Conservation (phyloP, 345 rosid species). For the Gossypium stocksii region DNA sequence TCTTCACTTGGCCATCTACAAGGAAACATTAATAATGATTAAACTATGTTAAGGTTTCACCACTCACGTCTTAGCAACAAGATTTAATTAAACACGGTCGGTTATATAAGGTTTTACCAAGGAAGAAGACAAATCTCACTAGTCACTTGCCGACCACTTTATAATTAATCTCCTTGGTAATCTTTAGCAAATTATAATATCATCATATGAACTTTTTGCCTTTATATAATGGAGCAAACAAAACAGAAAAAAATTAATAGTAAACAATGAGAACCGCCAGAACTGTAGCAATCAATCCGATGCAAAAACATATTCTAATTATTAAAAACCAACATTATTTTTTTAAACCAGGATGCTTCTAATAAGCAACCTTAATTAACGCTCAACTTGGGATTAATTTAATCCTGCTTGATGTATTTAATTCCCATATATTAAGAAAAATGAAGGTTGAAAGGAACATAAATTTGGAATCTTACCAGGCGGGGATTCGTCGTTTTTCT, state of each 20-base stretch:
- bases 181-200: background rate
- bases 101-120: background rate
- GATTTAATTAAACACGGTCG: conserved; percentile 6
- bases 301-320: background rate
- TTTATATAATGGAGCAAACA: background rate
- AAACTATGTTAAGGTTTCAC: conserved; percentile 1
- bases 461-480: conserved; percentile 54
- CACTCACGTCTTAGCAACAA: background rate
- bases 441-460: background rate
- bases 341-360: conserved; percentile 6
- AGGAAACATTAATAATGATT: background rate
- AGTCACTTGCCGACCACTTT: background rate
- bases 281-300: background rate
- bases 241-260: background rate
- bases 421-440: conserved; percentile 3
- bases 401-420: background rate
- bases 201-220: background rate
- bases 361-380: conserved; percentile 13
- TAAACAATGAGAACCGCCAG: conserved; percentile 1
- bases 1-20: background rate
- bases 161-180: background rate
- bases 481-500: conserved; percentile 75
- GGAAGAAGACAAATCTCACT: background rate
- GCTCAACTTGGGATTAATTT: conserved; percentile 16
- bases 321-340: background rate